These are phyloP conservation scores for Colletotrichum magnum DNA, from an alignment of 2,329 filamentous ascomycete genomes.

Conservation along the genomic window DNA sequence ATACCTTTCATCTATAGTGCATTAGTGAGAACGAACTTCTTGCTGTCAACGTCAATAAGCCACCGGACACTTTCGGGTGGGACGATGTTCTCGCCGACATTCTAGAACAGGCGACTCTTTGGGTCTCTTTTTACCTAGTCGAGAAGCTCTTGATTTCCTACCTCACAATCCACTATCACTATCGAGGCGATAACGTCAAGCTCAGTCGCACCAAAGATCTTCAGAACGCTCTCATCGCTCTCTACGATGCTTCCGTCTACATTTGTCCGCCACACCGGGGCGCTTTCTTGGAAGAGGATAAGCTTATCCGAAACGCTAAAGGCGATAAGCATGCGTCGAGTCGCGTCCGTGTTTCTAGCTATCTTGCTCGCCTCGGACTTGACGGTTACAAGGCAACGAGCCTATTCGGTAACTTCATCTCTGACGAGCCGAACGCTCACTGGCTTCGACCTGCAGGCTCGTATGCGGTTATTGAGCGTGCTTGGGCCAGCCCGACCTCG, in stretches of 20 bases:
- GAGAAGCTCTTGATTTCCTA: conserved; percentile 49
- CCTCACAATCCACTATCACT: conserved; percentile 49
- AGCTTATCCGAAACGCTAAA: conserved; percentile 46
- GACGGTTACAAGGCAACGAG: conserved; percentile 45
- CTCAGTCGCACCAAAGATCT: conserved; percentile 43
- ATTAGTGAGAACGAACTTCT: conserved; percentile 40
- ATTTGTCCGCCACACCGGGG: conserved; percentile 43
- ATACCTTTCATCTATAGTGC: conserved; percentile 24
- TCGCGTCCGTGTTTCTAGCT: conserved; percentile 44
- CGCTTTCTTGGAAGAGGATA: conserved; percentile 45
- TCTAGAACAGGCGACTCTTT: conserved; percentile 39
- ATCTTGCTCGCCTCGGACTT: conserved; percentile 45
- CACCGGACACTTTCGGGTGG: conserved; percentile 21
- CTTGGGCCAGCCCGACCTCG: conserved; percentile 45
- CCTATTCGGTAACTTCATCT: conserved; percentile 48
- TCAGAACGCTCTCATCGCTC: conserved; percentile 46
- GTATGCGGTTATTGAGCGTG: conserved; percentile 46
- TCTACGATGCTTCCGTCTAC: conserved; percentile 46
- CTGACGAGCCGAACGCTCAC: conserved; percentile 43
- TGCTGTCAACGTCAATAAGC: conserved; percentile 40
- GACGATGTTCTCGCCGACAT: conserved; percentile 29
- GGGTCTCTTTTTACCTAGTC: conserved; percentile 47
- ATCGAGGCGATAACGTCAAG: conserved; percentile 43
- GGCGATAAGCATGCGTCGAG: conserved; percentile 44
- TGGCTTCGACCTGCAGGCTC: conserved; percentile 46